Evolutionary conservation across 176 grass and related monocot genomes (phyloP), one percentile per base, ranked within the genome.

Genomic region (Avena eriantha): DNA sequence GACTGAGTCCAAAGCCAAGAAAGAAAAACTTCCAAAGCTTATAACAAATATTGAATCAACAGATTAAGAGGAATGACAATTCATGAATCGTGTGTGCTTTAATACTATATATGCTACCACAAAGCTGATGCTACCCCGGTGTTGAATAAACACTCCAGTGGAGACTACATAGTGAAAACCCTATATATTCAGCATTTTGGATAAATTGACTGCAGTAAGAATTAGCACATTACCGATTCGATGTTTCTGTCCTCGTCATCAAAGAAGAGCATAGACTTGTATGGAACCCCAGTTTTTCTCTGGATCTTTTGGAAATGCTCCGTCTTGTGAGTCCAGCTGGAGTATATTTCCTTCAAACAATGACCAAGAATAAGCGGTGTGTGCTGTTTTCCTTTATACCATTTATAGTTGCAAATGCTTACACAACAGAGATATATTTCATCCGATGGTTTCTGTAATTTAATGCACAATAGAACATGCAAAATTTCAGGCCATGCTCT

Each of bases 211-310:
- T 60, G 47, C 65, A 81, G 15, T 58, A 66, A 16, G 58, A 73
- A 57, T 81, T 80, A 86, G 85, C 26, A 50, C 73, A 26, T 87
- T 94, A 97, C 94, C 57, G 89, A 55, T 76, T 90, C 80, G 47
- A 89, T 94, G 83, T 97, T 97, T 65, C 94, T 89, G 76, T 92
- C 76, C 56, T 97, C 94, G 0, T 97, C 94, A 75, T 97, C 94
- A 92, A 97, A 97, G 86, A 97, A 97, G 61, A 97, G 92, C 94
- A 97, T 94, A 3, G 90, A 97, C 57, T 90, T 90, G 75, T 90
- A 94, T 1, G 91, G 85, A 86, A 97, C 82, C 29, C 91, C 87
- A 58, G 92, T 97, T 83, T 70, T 97, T 59, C 94, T 90, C 3
- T 92, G 94, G 26, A 97, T 94, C 49, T 61, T 97, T 74, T 97